Base-by-base conservation (phyloP, 148 eudicot genomes). In the Nepenthes gracilis region DNA sequence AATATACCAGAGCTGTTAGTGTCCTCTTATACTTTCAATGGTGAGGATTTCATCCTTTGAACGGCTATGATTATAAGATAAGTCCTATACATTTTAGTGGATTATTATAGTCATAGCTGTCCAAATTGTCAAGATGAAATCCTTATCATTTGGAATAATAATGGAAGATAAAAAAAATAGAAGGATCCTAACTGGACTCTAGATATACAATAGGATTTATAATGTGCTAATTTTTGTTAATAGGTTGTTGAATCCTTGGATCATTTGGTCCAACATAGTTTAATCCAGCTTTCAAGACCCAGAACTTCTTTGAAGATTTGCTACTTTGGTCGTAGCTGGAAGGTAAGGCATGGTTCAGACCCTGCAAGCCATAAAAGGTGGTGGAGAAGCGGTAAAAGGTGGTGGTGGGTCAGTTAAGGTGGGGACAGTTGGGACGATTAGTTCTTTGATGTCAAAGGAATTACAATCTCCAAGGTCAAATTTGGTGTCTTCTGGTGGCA, bases 401-500 rank as follows among this genome's bases (percentile, higher is more conserved):
- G 23, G 23, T 23, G 23, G 23, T 23, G 87, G 97, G 59, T 89
- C 99, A 6, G 54, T 93, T 64, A 82, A 77, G 83, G 87, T 93
- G 13, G 96, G 99, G 37, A 74, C 91, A 12, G 73, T 81, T 1
- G 96, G 96, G 43, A 93, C 78, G 51, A 78, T 93, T 45, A 61
- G 99, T 57, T 72, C 85, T 57, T 70, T 93, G 38, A 89, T 88
- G 85, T 80, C 88, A 13, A 75, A 83, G 68, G 95, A 86, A 69
- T 47, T 88, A 35, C 84, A 81, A 40, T 68, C 88, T 10, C 35
- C 70, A 7, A 23, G 23, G 23, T 23, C 23, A 23, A 23, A 23
- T 23, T 48, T 53, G 5, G 58, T 43, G 12, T 57, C 77, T 35
- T 54, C 57, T 35, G 64, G 61, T 63, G 65, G 69, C 35, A 48